A percentile compares a stretch with the other conserved stretches of the same genome.
phyloP scores from a whole-genome alignment of 305 asterid genomes.

The Solanum hybrid region DNA sequence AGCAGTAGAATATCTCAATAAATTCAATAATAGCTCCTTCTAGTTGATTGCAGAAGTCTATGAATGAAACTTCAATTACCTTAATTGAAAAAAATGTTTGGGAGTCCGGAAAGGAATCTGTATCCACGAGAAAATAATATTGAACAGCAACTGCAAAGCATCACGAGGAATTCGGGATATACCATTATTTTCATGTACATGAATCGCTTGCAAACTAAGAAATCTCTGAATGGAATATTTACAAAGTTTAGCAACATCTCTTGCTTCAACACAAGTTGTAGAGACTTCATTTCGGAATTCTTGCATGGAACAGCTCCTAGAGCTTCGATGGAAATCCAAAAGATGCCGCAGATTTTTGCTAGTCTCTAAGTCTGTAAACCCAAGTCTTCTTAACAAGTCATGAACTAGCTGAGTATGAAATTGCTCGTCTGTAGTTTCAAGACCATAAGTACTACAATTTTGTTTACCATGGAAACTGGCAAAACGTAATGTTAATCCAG shows the following conservation, averaged over 20 bases:
- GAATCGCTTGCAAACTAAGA: conserved; percentile 29
- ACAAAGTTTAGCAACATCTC: conserved; percentile 38
- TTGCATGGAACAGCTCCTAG: conserved; percentile 21
- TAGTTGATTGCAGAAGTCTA: neutral
- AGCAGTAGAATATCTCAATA: neutral
- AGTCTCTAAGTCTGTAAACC: conserved; percentile 29
- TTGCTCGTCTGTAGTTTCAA: conserved; percentile 23
- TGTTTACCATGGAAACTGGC: conserved; percentile 28
- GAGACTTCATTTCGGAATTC: conserved; percentile 27
- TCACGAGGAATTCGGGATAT: conserved; percentile 14
- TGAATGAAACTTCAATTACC: conserved; percentile 28
- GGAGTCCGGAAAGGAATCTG: conserved; percentile 63
- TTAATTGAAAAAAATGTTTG: conserved; percentile 47
- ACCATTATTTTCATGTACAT: conserved; percentile 16
- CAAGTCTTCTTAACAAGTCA: conserved; percentile 54
- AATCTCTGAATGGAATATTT: conserved; percentile 42
- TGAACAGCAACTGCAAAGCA: conserved; percentile 40
- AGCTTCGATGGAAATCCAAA: conserved; percentile 26
- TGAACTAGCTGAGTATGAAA: conserved; percentile 36
- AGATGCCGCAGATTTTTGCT: conserved; percentile 39
- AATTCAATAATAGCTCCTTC: neutral
- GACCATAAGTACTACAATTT: conserved; percentile 10
- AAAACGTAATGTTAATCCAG: conserved; percentile 40
- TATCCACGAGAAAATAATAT: conserved; percentile 39
- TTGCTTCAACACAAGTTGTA: conserved; percentile 23